A percentile compares a stretch with the other conserved stretches of the same genome.
Evolutionary conservation across 371 early-diverging fungal species (phyloP).

Genomic region (Mucor ambiguus): DNA sequence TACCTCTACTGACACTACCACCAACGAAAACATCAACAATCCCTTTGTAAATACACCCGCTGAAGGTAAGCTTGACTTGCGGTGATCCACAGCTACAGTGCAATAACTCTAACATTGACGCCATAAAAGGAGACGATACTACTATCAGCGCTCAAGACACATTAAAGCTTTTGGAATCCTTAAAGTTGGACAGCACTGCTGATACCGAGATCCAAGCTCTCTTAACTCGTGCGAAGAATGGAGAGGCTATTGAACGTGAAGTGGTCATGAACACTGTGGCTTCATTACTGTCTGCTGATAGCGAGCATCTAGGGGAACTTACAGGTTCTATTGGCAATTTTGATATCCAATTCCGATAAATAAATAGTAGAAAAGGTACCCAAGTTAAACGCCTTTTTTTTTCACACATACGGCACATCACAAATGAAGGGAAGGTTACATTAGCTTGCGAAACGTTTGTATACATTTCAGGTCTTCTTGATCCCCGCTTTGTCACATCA

Average conservation of each 20-base stretch:
- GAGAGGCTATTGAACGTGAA: conserved; percentile 28
- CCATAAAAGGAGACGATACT: conserved; percentile 1
- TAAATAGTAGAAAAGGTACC: background rate
- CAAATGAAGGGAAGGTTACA: conserved; percentile 2
- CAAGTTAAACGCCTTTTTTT: background rate
- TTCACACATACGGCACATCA: background rate
- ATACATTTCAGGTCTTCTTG: background rate
- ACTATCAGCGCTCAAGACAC: conserved; percentile 20
- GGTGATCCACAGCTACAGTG: background rate
- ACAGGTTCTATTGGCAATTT: conserved; percentile 23
- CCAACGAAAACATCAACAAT: conserved; percentile 5
- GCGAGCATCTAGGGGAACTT: conserved; percentile 21
- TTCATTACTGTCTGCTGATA: conserved; percentile 13
- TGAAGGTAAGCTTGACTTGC: background rate
- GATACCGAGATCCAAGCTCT: conserved; percentile 16
- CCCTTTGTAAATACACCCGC: conserved; percentile 14
- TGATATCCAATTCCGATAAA: conserved; percentile 23
- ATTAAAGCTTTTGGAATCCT: conserved; percentile 19
- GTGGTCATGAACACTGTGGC: conserved; percentile 15
- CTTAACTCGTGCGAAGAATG: conserved; percentile 20
- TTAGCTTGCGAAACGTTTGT: background rate
- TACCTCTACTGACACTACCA: background rate
- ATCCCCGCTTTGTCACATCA: background rate
- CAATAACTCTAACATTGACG: background rate
- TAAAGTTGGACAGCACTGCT: conserved; percentile 13